phyloP scores from a whole-genome alignment of 305 asterid species.

The Fraxinus nigra region DNA sequence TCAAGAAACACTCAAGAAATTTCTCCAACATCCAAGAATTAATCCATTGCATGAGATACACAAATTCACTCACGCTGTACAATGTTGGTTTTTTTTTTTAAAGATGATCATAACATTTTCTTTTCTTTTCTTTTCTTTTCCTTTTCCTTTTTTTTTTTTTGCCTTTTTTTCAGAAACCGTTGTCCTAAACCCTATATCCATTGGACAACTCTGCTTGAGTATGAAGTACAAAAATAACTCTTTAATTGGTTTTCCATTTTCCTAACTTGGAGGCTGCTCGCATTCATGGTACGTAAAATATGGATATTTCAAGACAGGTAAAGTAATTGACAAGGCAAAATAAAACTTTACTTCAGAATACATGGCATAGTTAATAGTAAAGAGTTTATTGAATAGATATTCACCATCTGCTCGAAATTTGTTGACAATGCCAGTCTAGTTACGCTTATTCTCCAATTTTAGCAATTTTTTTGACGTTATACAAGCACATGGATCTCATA shows the following conservation, averaged over 20 bases:
- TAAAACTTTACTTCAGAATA: background rate
- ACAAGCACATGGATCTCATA: too few relatives aligned
- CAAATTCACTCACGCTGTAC: background rate
- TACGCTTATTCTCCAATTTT: too few relatives aligned
- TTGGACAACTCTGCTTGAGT: background rate
- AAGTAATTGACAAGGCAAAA: background rate
- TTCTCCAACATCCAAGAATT: background rate
- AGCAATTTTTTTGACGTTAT: too few relatives aligned
- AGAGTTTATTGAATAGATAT: background rate
- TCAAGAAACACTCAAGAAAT: background rate
- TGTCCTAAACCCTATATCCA: background rate
- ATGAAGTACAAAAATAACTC: background rate
- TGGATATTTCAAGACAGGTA: background rate
- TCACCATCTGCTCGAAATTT: background rate
- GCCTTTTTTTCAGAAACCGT: background rate
- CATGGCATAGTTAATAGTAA: background rate
- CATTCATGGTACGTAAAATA: background rate
- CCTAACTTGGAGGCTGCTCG: background rate
- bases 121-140: too few relatives aligned
- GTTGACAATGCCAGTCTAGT: background rate
- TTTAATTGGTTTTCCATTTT: background rate
- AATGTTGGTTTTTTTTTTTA: background rate
- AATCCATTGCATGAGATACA: background rate
- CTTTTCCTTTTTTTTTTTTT: too few relatives aligned
- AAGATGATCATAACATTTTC: background rate